Percentiles rank a stretch among this genome's conserved stretches.
Evolutionary conservation across 305 asterid species (phyloP).

Genomic region (Solanum hybrid): DNA sequence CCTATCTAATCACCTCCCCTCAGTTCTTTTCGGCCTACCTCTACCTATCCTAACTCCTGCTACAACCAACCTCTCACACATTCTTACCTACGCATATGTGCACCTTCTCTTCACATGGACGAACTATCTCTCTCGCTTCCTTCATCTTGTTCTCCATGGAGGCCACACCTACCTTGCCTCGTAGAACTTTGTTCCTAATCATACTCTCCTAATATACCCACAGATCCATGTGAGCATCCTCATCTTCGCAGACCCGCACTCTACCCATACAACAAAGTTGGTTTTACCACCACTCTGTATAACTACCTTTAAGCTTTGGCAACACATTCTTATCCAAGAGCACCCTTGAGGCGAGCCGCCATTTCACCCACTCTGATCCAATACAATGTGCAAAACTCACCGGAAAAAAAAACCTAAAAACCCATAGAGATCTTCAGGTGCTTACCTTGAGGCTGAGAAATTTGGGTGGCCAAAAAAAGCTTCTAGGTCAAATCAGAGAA

Average conservation of each 20-base stretch:
- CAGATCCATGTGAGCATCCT: not conserved
- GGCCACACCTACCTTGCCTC: not conserved
- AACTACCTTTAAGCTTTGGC: not conserved
- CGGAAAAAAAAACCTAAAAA: too few species aligned
- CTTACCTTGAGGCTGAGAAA: not conserved
- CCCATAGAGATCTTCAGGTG: not conserved
- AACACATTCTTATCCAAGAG: not conserved
- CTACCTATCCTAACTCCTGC: not conserved
- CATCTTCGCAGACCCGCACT: not conserved
- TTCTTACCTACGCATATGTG: not conserved
- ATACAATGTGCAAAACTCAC: not conserved
- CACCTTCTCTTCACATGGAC: not conserved
- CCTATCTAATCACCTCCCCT: not conserved
- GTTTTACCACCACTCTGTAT: not conserved
- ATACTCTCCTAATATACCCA: not conserved
- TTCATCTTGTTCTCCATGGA: not conserved
- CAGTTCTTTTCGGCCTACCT: not conserved
- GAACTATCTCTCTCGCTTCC: not conserved
- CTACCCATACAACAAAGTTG: not conserved
- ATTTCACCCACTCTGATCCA: not conserved
- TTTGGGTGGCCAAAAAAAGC: not conserved
- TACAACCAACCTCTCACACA: not conserved
- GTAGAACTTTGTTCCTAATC: not conserved
- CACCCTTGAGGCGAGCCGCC: not conserved
- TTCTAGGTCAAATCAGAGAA: not conserved